Conservation (phyloP, 192 early-diverging fungal genomes). For the Phycomyces blakesleeanus region DNA sequence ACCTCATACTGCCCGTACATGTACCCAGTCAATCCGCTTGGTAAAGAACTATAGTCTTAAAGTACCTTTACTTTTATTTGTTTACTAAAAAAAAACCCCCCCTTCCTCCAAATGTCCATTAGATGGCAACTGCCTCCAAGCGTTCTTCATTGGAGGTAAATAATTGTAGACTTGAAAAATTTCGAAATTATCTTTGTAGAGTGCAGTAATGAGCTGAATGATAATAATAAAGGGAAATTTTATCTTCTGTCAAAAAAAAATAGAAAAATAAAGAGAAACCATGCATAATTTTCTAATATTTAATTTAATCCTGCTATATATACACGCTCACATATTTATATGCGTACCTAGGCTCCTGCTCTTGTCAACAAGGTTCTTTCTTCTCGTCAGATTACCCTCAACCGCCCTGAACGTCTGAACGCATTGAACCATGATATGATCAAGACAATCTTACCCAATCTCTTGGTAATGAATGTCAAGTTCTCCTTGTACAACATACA, state of each 20-base stretch:
- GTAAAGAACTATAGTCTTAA: no score
- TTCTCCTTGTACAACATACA: background rate
- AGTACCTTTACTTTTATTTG: no score
- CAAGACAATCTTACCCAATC: background rate
- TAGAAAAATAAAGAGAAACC: background rate
- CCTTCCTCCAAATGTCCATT: no score
- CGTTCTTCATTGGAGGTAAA: no score
- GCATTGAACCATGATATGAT: conserved; percentile 8
- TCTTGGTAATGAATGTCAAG: background rate
- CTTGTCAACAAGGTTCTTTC: background rate
- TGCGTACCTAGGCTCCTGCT: background rate
- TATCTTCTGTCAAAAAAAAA: background rate
- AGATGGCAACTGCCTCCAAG: no score
- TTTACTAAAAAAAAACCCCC: no score
- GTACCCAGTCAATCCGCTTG: no score
- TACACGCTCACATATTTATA: background rate
- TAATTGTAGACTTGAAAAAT: no score
- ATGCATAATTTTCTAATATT: background rate
- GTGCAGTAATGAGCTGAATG: background rate
- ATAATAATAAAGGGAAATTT: no score
- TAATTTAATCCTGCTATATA: background rate
- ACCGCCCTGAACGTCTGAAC: conserved; percentile 7
- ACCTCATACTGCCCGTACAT: no score
- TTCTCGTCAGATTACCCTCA: background rate
- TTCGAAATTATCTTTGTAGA: no score